These are phyloP conservation scores for Brassica napus DNA, from an alignment of 345 rosid genomes.

Conservation along the genomic window DNA sequence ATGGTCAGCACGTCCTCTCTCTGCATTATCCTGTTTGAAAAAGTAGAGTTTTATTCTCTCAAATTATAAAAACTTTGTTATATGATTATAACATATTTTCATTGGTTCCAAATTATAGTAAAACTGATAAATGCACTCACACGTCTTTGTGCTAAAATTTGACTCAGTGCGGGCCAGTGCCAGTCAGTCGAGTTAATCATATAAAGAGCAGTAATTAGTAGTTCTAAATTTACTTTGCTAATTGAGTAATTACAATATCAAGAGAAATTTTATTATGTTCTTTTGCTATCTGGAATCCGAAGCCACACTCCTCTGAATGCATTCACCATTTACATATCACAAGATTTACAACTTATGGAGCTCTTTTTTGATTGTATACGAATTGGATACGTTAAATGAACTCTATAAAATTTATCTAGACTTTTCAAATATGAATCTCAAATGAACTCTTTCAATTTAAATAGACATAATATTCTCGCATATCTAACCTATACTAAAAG, in stretches of 20 bases:
- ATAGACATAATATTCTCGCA: not conserved
- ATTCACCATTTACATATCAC: not conserved
- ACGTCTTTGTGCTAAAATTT: slow-evolving; percentile 21
- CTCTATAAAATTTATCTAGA: not conserved
- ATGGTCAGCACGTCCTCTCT: slow-evolving; percentile 41
- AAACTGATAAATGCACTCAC: slow-evolving; percentile 2
- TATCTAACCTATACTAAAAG: too few relatives aligned
- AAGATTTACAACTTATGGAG: not conserved
- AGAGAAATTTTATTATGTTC: not conserved
- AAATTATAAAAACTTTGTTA: not conserved
- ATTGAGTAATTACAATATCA: not conserved
- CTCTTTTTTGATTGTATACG: not conserved
- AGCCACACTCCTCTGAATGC: slow-evolving; percentile 11
- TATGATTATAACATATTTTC: not conserved
- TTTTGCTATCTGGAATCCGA: slow-evolving; percentile 1
- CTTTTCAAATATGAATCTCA: not conserved
- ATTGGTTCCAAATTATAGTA: not conserved
- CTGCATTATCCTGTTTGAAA: slow-evolving; percentile 29
- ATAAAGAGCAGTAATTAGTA: slow-evolving; percentile 11
- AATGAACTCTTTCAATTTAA: not conserved
- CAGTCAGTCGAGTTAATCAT: slow-evolving; percentile 26
- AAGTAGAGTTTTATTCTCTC: slow-evolving; percentile 3
- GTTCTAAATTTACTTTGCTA: not conserved
- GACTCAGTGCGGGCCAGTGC: slow-evolving; percentile 21
- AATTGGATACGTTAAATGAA: not conserved